Base-by-base conservation (phyloP, 1,139 yeast species). In the Saccharomyces hybrid region DNA sequence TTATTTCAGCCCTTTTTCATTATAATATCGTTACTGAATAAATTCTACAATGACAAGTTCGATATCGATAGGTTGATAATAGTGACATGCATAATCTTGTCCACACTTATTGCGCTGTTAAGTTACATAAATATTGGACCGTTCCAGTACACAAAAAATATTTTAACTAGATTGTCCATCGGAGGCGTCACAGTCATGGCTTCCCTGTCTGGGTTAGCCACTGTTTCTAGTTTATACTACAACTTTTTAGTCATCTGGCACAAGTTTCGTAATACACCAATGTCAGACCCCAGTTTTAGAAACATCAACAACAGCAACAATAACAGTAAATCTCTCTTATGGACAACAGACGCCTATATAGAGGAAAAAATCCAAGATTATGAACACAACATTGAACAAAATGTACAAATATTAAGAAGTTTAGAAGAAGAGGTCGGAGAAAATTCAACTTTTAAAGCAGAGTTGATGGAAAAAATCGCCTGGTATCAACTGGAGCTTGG, bases 111-210 rank as follows among this genome's bases (percentile, higher is more conserved):
- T 3, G 31, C 58, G 0, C 41, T 53, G 2, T 51, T 67, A 49
- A 56, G 56, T 16, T 51, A 53, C 26, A 50, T 64, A 5, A 53
- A 57, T 6, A 51, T 64, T 38, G 72, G 71, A 1, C 71, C 71
- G 8, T 68, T 67, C 71, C 31, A 62, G 71, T 51, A 80, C 73
- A 61, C 72, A 61, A 51, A 55, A 8, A 77, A 76, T 58, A 56
- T 63, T 59, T 75, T 84, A 41, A 82, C 85, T 52, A 81, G 85
- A 57, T 72, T 87, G 3, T 83, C 88, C 2, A 77, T 87, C 51
- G 76, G 83, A 14, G 96, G 96, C 1, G 83, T 87, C 27, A 81
- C 88, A 0, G 72, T 84, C 44, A 83, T 86, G 77, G 89, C 91
- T 0, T 67, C 80, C 0, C 71, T 88, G 44, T 83, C 90, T 2